Percentiles rank a stretch among this genome's conserved stretches.
These are phyloP conservation scores for Talaromyces sp. DNA, from an alignment of 2,329 filamentous ascomycete genomes.

Conservation along the genomic window DNA sequence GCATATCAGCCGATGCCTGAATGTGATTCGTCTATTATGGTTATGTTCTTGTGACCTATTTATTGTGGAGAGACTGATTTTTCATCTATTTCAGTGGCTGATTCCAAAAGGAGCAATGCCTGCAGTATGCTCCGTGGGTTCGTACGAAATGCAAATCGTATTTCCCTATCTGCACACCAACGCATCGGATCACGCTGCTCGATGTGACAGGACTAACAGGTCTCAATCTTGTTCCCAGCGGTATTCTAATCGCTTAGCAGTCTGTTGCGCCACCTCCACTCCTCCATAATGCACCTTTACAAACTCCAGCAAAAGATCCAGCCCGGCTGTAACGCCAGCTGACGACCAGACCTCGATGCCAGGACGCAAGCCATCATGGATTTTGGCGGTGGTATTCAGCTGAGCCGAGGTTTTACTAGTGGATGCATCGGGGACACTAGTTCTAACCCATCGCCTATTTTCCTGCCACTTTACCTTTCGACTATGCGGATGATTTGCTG, in stretches of 20 bases:
- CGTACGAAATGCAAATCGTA: background rate
- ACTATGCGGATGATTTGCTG: slow-evolving; percentile 10
- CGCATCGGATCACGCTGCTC: background rate
- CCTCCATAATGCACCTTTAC: slow-evolving; percentile 9
- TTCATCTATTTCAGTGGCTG: background rate
- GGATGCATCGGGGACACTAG: slow-evolving; percentile 2
- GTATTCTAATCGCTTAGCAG: slow-evolving; percentile 11
- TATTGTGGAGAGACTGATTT: background rate
- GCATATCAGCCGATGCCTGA: background rate
- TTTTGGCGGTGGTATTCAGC: background rate
- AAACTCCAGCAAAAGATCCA: slow-evolving; percentile 12
- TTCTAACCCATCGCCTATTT: slow-evolving; percentile 9
- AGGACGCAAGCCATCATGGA: background rate
- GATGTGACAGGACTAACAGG: background rate
- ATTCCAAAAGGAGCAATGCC: background rate
- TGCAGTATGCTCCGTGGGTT: background rate
- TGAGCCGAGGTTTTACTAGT: background rate
- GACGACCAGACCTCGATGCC: slow-evolving; percentile 11
- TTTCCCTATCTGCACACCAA: background rate
- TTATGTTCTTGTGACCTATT: background rate
- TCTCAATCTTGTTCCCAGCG: background rate
- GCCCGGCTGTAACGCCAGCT: slow-evolving; percentile 7
- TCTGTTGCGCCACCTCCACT: background rate
- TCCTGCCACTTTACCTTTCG: slow-evolving; percentile 9
- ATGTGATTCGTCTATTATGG: background rate